Percentiles rank a stretch among this genome's conserved stretches.
Conservation (phyloP, 805 yeast species). For the Priceomyces fermenticarens region DNA sequence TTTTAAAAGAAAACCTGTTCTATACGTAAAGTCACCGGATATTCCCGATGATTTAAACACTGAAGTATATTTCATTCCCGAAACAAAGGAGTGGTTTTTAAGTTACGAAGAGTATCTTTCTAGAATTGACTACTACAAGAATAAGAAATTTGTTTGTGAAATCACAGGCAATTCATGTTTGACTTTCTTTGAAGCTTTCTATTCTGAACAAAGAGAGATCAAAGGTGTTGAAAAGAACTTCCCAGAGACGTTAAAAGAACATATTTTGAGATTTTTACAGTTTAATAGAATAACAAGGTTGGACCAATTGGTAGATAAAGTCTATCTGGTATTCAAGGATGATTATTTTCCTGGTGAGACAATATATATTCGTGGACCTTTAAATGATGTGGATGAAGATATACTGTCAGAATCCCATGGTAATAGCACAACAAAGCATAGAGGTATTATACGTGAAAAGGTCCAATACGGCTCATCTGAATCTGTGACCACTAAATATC, state of each 20-base stretch:
- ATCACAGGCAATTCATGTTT: conserved; percentile 91
- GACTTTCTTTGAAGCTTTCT: conserved; percentile 85
- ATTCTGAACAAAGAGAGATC: conserved; percentile 59
- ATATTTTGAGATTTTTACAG: conserved; percentile 81
- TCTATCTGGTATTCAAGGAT: conserved; percentile 69
- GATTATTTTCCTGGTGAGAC: conserved; percentile 92
- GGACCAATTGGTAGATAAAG: conserved; percentile 84
- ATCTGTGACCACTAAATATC: conserved; percentile 52
- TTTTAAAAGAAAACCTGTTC: conserved; percentile 70
- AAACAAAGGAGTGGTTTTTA: conserved; percentile 86
- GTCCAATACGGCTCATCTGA: conserved; percentile 59
- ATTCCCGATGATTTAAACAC: conserved; percentile 54
- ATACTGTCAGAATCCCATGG: conserved; percentile 4
- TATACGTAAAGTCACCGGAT: conserved; percentile 53
- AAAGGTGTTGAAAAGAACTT: conserved; percentile 72
- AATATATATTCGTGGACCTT: conserved; percentile 53
- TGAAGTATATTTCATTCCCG: conserved; percentile 77
- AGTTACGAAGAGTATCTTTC: conserved; percentile 72
- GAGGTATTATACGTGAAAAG: conserved; percentile 78
- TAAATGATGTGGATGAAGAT: conserved; percentile 13
- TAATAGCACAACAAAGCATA: conserved; percentile 25
- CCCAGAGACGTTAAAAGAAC: conserved; percentile 90
- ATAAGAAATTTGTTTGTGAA: conserved; percentile 88
- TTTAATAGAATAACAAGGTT: conserved; percentile 78
- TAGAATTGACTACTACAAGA: conserved; percentile 68